Evolutionary conservation across 2,329 filamentous ascomycete species (phyloP), one percentile per base, ranked within the genome.

Genomic region (Pezicula carpinea): DNA sequence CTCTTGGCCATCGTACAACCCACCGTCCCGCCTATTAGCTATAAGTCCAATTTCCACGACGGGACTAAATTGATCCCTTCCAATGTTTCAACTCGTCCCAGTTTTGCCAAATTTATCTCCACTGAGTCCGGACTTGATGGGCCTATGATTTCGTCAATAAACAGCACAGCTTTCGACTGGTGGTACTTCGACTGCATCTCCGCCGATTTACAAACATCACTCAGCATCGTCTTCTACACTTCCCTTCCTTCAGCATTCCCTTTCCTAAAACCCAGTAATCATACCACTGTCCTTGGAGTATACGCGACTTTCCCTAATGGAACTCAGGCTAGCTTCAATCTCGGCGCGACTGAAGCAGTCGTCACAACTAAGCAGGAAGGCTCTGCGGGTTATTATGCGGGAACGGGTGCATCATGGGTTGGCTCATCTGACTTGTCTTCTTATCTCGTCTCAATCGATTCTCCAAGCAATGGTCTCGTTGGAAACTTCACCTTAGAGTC

Each of bases 141-240:
- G 6, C 53, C 57, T n/a, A 43, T 58, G 40, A n/a, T 59, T 10
- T 52, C 51, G 15, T 39, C 50, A 2, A 29, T 54, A 41, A 59
- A 59, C 36, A 43, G 13, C 15, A 46, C 48, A 6, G 49, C 51
- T 4, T 56, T 35, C 23, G 54, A 58, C 53, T 69, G 66, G 66
- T 70, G 67, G 68, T 69, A 67, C 49, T 69, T 69, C 38, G 66
- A 70, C 48, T 64, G 55, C 17, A 57, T 70, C 10, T 58, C 66
- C 1, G 40, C 51, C 2, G 51, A 53, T 6, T 54, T 60, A 39
- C 49, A 57, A 1, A 53, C 58, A 17, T 61, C 59, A 0, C 42
- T 68, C 6, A 57, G 60, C 0, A 39, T 70, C 14, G 60, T 60
- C 18, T 66, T 69, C 52, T 65, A 63, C 48, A 59, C 59, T 2